Percentiles rank a stretch among this genome's conserved stretches.
These are phyloP conservation scores for Solanum pennellii DNA, from an alignment of 257 asterid species.

Conservation along the genomic window DNA sequence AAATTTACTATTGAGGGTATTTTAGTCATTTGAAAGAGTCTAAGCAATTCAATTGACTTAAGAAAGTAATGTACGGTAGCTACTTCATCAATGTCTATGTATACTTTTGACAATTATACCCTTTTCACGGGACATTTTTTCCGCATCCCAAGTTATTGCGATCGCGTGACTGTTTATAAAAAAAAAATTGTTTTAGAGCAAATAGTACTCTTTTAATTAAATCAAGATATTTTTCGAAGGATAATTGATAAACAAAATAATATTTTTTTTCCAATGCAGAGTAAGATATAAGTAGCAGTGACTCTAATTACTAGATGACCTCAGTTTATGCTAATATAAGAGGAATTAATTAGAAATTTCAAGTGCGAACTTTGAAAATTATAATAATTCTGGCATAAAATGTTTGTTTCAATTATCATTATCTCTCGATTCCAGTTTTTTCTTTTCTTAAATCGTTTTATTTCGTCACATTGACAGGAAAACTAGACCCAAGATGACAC, in stretches of 20 bases:
- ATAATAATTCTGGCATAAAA: no score
- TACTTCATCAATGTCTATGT: not conserved
- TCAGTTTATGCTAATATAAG: not conserved
- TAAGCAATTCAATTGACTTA: not conserved
- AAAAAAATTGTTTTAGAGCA: not conserved
- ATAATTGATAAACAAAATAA: no score
- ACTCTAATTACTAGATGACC: not conserved
- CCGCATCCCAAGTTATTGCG: not conserved
- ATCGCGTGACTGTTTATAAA: not conserved
- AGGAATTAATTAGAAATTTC: no score
- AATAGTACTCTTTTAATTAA: no score
- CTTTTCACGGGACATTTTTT: not conserved
- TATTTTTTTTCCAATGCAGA: not conserved
- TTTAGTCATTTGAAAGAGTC: not conserved
- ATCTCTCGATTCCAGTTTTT: not conserved
- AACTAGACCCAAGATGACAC: slow-evolving; percentile 50
- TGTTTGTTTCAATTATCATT: not conserved
- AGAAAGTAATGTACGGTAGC: not conserved
- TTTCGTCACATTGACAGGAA: slow-evolving; percentile 32
- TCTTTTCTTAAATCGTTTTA: not conserved
- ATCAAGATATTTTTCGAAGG: not conserved
- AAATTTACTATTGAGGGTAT: not conserved
- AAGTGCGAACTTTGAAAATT: not conserved
- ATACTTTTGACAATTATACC: not conserved
- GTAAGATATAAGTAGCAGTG: not conserved